phyloP scores from a whole-genome alignment of 2,329 filamentous ascomycete genomes.

The Aspergillus sp. region DNA sequence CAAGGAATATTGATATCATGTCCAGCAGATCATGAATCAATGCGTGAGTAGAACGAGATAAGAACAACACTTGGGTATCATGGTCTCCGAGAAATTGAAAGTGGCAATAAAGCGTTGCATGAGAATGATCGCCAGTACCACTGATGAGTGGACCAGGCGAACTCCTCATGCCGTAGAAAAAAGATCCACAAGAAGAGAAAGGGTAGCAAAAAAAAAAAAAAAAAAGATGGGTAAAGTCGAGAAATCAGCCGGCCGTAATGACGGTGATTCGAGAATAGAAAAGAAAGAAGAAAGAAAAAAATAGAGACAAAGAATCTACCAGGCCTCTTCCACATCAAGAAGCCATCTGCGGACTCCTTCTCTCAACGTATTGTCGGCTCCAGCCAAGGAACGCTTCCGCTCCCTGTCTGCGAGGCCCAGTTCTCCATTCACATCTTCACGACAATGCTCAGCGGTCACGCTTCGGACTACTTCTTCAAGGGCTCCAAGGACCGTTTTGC shows the following conservation, averaged over 20 bases:
- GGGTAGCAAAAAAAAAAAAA: slow-evolving; percentile 5
- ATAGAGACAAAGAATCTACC: slow-evolving; percentile 17
- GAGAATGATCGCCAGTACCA: no score
- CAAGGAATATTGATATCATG: no score
- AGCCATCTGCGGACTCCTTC: slow-evolving; percentile 56
- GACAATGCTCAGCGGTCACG: slow-evolving; percentile 47
- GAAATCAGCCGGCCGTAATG: neutral
- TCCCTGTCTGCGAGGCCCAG: slow-evolving; percentile 27
- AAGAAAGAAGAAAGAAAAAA: neutral
- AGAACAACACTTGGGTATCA: no score
- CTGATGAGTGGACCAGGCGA: no score
- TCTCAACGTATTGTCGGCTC: slow-evolving; percentile 48
- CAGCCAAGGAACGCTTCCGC: slow-evolving; percentile 25
- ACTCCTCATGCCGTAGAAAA: neutral
- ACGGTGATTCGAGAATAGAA: neutral
- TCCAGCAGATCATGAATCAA: no score
- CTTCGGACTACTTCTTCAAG: slow-evolving; percentile 53
- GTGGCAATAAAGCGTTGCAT: no score
- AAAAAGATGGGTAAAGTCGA: slow-evolving; percentile 2
- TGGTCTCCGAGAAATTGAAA: no score
- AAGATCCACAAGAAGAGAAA: slow-evolving; percentile 4
- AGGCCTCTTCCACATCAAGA: slow-evolving; percentile 43
- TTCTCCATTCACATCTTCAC: slow-evolving; percentile 32
- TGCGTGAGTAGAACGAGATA: no score
- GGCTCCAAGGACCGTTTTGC: slow-evolving; percentile 51